These are phyloP conservation scores for Hibiscus tridactylites DNA, from an alignment of 345 rosid species.

Conservation along the genomic window DNA sequence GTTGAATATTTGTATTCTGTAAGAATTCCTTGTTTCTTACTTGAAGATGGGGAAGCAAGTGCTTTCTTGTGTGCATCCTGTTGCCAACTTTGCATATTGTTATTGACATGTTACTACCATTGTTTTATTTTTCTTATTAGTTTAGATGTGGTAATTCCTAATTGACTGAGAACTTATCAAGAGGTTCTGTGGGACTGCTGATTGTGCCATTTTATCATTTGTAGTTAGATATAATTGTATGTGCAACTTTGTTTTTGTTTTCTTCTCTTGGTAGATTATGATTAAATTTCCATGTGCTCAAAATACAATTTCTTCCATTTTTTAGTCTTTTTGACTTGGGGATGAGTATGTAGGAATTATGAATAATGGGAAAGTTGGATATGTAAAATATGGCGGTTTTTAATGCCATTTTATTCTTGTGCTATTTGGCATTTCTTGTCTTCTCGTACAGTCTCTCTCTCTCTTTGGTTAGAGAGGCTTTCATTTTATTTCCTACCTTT, in stretches of 20 bases:
- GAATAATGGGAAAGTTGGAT: too few relatives aligned
- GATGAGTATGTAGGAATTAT: too few relatives aligned
- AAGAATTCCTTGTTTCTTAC: conserved; percentile 16
- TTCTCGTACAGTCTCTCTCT: not conserved
- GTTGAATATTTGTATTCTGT: conserved; percentile 92
- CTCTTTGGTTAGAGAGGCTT: not conserved
- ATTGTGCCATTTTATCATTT: not conserved
- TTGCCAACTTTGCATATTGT: not conserved
- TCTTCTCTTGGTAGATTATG: too few relatives aligned
- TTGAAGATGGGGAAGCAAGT: not conserved
- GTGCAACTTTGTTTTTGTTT: too few relatives aligned
- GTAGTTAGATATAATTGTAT: conserved; percentile 21
- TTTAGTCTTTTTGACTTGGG: too few relatives aligned
- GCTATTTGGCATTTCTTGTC: not conserved
- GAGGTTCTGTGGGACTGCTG: not conserved
- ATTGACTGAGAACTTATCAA: not conserved
- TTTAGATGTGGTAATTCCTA: not conserved
- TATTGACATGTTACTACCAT: not conserved
- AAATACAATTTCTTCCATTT: too few relatives aligned
- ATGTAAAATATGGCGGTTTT: not conserved
- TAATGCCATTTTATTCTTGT: not conserved
- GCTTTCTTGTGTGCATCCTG: not conserved
- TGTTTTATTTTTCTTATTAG: not conserved
- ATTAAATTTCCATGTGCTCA: too few relatives aligned
- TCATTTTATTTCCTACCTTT: not conserved